Evolutionary conservation across 2,329 filamentous ascomycete genomes (phyloP).

Genomic region (Herpotrichia juniperi): DNA sequence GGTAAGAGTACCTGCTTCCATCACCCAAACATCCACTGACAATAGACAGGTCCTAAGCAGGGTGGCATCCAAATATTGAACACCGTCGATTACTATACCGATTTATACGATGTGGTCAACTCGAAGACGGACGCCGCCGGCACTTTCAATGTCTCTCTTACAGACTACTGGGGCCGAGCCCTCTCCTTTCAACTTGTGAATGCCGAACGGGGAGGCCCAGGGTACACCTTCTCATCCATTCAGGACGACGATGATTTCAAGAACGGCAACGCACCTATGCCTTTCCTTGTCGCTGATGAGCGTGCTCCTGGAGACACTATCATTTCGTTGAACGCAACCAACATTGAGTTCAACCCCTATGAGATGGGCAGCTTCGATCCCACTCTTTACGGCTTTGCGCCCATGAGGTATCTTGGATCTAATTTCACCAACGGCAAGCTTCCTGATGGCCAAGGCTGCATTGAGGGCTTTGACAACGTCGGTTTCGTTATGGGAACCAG

Average conservation of each 20-base stretch:
- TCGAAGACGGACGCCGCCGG: constrained; percentile 69
- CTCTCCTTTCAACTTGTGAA: constrained; percentile 88
- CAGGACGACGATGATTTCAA: constrained; percentile 67
- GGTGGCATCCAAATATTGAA: constrained; percentile 60
- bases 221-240: constrained; percentile 83
- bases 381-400: constrained; percentile 72
- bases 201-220: constrained; percentile 72
- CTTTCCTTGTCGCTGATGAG: constrained; percentile 73
- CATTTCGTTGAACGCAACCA: constrained; percentile 73
- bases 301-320: constrained; percentile 66
- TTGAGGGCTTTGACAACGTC: constrained; percentile 80
- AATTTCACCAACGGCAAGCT: constrained; percentile 70
- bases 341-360: constrained; percentile 80
- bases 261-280: constrained; percentile 70
- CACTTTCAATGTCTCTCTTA: constrained; percentile 70
- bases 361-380: constrained; percentile 81
- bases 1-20: constrained; percentile 36
- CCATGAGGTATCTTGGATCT: constrained; percentile 73
- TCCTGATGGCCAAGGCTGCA: constrained; percentile 63
- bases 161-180: constrained; percentile 86
- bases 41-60: constrained; percentile 51
- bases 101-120: constrained; percentile 63
- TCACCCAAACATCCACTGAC: constrained; percentile 6
- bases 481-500: constrained; percentile 88
- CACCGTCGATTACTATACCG: constrained; percentile 66